phyloP scores from a whole-genome alignment of 148 eudicot genomes.

The Vaccinium macrocarpon region DNA sequence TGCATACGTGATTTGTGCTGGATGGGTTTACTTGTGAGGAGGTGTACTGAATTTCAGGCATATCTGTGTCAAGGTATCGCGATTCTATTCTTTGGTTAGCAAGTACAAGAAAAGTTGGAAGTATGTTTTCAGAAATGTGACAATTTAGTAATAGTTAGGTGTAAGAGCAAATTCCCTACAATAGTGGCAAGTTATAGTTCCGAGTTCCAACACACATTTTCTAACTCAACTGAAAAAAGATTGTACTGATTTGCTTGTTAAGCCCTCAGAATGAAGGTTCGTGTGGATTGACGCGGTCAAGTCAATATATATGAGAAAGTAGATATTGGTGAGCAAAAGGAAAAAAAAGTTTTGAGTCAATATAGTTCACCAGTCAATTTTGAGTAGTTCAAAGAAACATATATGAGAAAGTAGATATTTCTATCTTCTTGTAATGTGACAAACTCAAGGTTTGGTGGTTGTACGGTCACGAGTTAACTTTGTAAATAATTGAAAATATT shows the following conservation, averaged over 20 bases:
- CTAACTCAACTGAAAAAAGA: not conserved
- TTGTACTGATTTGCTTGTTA: not conserved
- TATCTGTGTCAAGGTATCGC: not conserved
- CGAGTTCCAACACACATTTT: not conserved
- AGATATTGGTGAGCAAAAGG: no score
- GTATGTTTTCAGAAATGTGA: not conserved
- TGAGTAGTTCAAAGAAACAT: not conserved
- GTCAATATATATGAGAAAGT: no score
- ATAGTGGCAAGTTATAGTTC: not conserved
- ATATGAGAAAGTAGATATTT: not conserved
- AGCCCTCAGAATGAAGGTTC: not conserved
- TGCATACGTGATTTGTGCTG: not conserved
- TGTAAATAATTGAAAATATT: not conserved
- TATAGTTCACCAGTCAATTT: not conserved
- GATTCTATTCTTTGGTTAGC: not conserved
- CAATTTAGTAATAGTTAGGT: not conserved
- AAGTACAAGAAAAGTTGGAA: not conserved
- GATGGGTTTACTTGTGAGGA: not conserved
- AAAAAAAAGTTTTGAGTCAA: not conserved
- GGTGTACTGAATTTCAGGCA: not conserved
- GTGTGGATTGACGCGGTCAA: conserved; percentile 1
- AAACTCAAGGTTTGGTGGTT: not conserved
- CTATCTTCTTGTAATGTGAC: not conserved
- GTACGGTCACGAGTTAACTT: not conserved
- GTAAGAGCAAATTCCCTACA: not conserved